These are phyloP conservation scores for Cladosporium sp. DNA, from an alignment of 2,329 filamentous ascomycete species.

Conservation along the genomic window DNA sequence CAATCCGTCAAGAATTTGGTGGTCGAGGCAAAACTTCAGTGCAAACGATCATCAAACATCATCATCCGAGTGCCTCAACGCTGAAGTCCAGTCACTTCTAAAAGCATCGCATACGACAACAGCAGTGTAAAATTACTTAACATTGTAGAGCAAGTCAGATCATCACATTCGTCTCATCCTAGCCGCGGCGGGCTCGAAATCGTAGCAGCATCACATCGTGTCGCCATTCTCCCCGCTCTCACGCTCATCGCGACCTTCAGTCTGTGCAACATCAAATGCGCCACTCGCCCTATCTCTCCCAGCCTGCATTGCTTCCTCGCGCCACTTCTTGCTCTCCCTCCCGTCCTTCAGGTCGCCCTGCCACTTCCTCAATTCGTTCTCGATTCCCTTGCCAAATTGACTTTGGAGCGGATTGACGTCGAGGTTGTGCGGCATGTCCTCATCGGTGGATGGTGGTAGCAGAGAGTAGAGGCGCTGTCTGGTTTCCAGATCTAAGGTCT, in stretches of 20 bases:
- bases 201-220: neutral
- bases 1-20: constrained; percentile 4
- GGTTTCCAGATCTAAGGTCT: constrained; percentile 27
- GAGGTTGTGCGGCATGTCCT: constrained; percentile 40
- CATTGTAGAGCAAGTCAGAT: neutral
- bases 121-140: neutral
- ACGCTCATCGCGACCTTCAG: constrained; percentile 56
- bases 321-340: constrained; percentile 60
- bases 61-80: neutral
- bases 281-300: constrained; percentile 49
- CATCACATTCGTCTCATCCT: neutral
- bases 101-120: neutral
- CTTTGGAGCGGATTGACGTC: constrained; percentile 42
- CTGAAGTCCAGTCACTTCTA: neutral
- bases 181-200: neutral
- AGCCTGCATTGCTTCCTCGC: constrained; percentile 56
- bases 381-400: constrained; percentile 51
- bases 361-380: constrained; percentile 56
- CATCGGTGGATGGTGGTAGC: constrained; percentile 31
- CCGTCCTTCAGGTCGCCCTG: constrained; percentile 59
- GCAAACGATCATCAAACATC: neutral
- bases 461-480: constrained; percentile 34
- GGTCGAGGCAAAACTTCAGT: neutral
- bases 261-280: constrained; percentile 59
- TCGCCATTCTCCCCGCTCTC: constrained; percentile 52